Percentiles rank a stretch among this genome's conserved stretches.
These are phyloP conservation scores for Marchantia polymorpha DNA, from an alignment of 225 moss, liverwort and hornwort genomes.

Conservation along the genomic window DNA sequence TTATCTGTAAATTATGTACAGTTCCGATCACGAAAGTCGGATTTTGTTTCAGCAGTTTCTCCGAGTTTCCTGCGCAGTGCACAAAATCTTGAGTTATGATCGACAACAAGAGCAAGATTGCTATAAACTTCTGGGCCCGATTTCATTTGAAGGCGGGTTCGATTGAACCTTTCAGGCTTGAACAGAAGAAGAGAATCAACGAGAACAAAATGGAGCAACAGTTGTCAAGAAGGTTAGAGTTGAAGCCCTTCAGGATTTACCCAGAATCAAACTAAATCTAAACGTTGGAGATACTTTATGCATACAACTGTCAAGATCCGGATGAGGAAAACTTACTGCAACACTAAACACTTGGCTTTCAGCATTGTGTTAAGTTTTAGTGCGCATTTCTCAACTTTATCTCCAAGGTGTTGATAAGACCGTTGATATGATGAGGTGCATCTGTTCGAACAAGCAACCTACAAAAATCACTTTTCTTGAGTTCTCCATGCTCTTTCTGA, in stretches of 20 bases:
- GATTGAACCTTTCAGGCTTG: not conserved
- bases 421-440: not conserved
- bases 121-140: too few species aligned
- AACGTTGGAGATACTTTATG: not conserved
- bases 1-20: not conserved
- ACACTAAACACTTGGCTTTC: conserved; percentile 1
- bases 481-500: not conserved
- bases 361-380: not conserved
- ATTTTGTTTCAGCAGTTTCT: not conserved
- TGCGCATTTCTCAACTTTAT: not conserved
- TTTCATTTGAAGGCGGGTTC: too few species aligned
- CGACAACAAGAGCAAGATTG: not conserved
- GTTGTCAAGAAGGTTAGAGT: not conserved
- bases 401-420: not conserved
- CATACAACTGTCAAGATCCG: not conserved
- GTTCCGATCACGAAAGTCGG: not conserved
- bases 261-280: not conserved
- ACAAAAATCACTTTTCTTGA: not conserved
- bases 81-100: not conserved
- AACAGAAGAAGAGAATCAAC: not conserved
- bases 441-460: not conserved
- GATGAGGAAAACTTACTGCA: not conserved
- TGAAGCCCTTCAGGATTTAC: not conserved
- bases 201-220: not conserved
- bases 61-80: not conserved